Evolutionary conservation across 2,329 filamentous ascomycete genomes (phyloP).

Genomic region (Coniochaeta sp.): DNA sequence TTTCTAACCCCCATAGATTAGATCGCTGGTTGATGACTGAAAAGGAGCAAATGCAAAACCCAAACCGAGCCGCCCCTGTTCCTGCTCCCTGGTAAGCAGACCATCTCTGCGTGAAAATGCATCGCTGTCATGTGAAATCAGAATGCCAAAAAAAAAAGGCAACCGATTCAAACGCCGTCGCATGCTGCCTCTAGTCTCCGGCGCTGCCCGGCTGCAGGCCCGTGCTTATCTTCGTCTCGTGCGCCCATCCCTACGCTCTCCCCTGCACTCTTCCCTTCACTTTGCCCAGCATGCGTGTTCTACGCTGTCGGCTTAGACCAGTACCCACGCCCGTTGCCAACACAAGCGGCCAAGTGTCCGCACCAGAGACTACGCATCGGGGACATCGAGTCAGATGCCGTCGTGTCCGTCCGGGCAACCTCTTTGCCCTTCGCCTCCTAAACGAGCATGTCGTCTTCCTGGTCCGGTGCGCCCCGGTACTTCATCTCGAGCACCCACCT

Average conservation of each 20-base stretch:
- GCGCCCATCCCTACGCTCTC: neutral
- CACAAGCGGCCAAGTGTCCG: no score
- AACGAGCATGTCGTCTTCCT: conserved; percentile 12
- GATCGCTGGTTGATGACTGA: neutral
- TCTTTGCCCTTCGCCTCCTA: neutral
- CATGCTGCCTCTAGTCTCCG: no score
- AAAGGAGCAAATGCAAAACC: neutral
- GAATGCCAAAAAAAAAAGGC: no score
- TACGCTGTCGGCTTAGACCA: no score
- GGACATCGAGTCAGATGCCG: neutral
- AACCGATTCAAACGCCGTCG: neutral
- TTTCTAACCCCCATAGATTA: neutral
- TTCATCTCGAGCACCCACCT: conserved; percentile 75
- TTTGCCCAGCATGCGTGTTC: no score
- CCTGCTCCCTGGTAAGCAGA: neutral
- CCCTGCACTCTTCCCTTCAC: no score
- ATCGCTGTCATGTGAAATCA: neutral
- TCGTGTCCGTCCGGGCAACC: neutral
- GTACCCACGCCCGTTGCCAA: no score
- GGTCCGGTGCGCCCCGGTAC: conserved; percentile 30
- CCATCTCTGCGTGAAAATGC: neutral
- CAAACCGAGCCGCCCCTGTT: no score
- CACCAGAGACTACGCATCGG: no score
- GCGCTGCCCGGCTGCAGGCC: no score
- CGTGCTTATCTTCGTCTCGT: no score